Evolutionary conservation across 202 grass and related monocot species (phyloP).

Genomic region (Schoenoplectus triqueter): DNA sequence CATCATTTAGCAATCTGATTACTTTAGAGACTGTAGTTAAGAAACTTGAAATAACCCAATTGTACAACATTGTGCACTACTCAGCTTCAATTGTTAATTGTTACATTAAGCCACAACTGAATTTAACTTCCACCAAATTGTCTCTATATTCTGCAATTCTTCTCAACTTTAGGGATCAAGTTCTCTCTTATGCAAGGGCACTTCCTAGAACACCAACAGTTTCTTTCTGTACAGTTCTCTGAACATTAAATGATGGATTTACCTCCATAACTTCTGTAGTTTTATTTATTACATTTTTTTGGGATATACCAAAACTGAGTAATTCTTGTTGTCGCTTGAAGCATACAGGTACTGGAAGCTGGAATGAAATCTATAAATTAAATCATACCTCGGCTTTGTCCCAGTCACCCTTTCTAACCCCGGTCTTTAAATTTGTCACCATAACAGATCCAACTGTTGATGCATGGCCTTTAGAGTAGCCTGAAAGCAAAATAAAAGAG

Average conservation of each 20-base stretch:
- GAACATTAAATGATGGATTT: neutral
- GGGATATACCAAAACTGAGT: too few species aligned
- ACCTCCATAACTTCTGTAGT: neutral
- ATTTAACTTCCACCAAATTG: neutral
- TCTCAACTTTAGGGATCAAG: neutral
- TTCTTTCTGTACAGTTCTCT: neutral
- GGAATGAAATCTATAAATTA: neutral
- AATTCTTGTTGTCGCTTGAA: neutral
- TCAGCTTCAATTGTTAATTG: neutral
- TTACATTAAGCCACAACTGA: constrained; percentile 6
- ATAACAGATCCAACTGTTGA: constrained; percentile 89
- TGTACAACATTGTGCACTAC: neutral
- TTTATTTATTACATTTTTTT: too few species aligned
- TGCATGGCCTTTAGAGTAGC: constrained; percentile 85
- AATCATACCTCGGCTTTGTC: constrained; percentile 82
- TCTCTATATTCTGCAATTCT: neutral
- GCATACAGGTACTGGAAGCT: neutral
- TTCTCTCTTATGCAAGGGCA: neutral
- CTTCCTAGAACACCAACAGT: neutral
- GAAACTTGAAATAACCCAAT: neutral
- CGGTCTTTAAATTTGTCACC: constrained; percentile 85
- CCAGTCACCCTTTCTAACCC: constrained; percentile 67
- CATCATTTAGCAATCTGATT: constrained; percentile 5
- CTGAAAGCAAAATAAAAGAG: constrained; percentile 44
- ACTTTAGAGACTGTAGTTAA: constrained; percentile 20